These are phyloP conservation scores for Fusarium compactum DNA, from an alignment of 2,329 filamentous ascomycete genomes.

Conservation along the genomic window DNA sequence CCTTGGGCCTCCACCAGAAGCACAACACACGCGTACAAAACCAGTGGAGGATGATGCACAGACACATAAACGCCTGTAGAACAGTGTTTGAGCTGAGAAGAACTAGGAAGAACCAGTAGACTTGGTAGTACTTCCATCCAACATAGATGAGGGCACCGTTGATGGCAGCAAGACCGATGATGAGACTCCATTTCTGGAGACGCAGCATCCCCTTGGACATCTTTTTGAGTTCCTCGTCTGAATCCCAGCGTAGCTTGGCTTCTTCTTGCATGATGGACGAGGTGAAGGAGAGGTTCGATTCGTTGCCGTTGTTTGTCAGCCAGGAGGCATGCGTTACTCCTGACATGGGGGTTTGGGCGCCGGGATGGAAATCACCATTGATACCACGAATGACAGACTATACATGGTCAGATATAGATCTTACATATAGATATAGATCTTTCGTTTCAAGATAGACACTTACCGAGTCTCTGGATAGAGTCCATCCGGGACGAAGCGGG, in stretches of 20 bases:
- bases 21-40: slow-evolving; percentile 50
- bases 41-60: slow-evolving; percentile 52
- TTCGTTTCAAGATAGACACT: neutral
- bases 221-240: slow-evolving; percentile 54
- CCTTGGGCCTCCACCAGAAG: slow-evolving; percentile 49
- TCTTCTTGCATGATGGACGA: slow-evolving; percentile 55
- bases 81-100: slow-evolving; percentile 61
- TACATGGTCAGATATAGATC: neutral
- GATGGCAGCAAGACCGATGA: slow-evolving; percentile 51
- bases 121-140: slow-evolving; percentile 54
- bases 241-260: slow-evolving; percentile 56
- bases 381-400: slow-evolving; percentile 53
- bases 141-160: slow-evolving; percentile 55
- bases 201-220: slow-evolving; percentile 54
- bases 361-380: slow-evolving; percentile 49
- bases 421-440: accelerated
- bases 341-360: slow-evolving; percentile 50
- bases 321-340: slow-evolving; percentile 49
- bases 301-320: slow-evolving; percentile 49
- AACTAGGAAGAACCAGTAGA: slow-evolving; percentile 59
- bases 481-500: slow-evolving; percentile 25
- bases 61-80: slow-evolving; percentile 57
- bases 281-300: slow-evolving; percentile 53
- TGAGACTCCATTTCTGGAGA: slow-evolving; percentile 56
- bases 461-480: slow-evolving; percentile 50